A percentile compares a stretch with the other conserved stretches of the same genome.
phyloP scores from a whole-genome alignment of 2,329 filamentous ascomycete genomes.

The Akanthomyces lecanii region DNA sequence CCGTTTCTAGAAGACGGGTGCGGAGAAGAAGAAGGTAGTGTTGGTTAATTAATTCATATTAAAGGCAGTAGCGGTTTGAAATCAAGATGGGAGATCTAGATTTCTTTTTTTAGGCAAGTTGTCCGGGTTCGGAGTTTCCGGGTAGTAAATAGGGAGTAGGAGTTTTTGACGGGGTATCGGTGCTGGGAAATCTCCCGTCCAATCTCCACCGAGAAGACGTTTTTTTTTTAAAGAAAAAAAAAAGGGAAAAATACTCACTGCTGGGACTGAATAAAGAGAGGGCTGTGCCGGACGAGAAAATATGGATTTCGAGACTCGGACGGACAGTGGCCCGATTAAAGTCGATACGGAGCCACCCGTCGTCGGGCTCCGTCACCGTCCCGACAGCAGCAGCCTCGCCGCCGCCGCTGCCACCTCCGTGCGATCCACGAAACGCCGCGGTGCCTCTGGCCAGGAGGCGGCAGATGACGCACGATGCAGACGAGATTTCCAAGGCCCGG shows the following conservation, averaged over 20 bases:
- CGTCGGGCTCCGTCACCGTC: background rate
- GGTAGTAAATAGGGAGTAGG: background rate
- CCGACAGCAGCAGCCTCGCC: slow-evolving; percentile 3
- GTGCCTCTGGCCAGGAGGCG: background rate
- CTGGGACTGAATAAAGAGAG: background rate
- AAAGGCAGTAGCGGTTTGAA: background rate
- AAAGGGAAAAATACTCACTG: background rate
- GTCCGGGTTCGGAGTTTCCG: background rate
- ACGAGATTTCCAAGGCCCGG: background rate
- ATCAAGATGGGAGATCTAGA: background rate
- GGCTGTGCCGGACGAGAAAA: background rate
- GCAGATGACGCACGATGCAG: slow-evolving; percentile 2
- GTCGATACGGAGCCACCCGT: slow-evolving; percentile 6
- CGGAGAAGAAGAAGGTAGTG: background rate
- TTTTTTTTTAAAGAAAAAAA: background rate
- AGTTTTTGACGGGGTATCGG: background rate
- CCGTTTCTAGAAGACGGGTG: background rate
- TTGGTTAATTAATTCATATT: background rate
- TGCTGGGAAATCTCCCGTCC: background rate
- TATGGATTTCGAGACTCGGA: background rate
- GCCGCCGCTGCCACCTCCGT: background rate
- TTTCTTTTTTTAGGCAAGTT: background rate
- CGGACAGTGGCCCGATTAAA: background rate
- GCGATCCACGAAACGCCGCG: background rate
- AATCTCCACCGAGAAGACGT: background rate